Base-by-base conservation (phyloP, 371 early-diverging fungal genomes). In the Gilbertella persicaria region DNA sequence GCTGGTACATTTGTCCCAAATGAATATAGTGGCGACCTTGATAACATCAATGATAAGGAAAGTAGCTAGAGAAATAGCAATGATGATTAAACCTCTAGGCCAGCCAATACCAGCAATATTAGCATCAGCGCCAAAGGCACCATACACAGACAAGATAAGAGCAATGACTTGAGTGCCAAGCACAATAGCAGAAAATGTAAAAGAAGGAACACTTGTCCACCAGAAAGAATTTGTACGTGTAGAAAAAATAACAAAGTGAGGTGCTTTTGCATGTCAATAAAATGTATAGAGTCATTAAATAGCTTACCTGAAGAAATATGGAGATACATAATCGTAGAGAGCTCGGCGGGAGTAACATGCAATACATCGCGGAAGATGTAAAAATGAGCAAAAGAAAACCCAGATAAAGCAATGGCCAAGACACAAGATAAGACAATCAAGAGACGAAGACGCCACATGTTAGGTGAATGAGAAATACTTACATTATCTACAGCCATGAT, bases 241-340 rank as follows among this genome's bases (percentile, higher is more conserved):
- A 10, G 95, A 93, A 67, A 96, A 96, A 66, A 96, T 96, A 28
- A 94, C 91, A 73, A 96, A 96, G 78, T 96, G 96, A 47, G 97
- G 97, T 45, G 89, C 89, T 76, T 53, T 44, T 13, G 26, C 17
- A 35, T 26, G 14, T 83, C 79, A 83, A 72, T 60, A 86, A 87
- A 52, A 14, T n/a, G 16, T 29, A 13, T 25, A 19, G 6, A 12
- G 12, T 83, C n/a, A 7, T 9, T 23, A 28, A 23, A 20, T n/a
- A 13, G 8, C 49, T 62, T 76, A 76, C 77, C 84, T 8, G 91
- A 94, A 13, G 94, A 94, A 41, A 95, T 90, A 48, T 95, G 90
- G 21, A 95, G 80, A 66, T 95, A 95, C 87, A 95, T 93, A 77
- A 93, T 87, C 50, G 90, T 83, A 43, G 88, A 76, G 26, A 91